Conservation (phyloP, 768 basidiomycete genomes). For the Boletus sp. region DNA sequence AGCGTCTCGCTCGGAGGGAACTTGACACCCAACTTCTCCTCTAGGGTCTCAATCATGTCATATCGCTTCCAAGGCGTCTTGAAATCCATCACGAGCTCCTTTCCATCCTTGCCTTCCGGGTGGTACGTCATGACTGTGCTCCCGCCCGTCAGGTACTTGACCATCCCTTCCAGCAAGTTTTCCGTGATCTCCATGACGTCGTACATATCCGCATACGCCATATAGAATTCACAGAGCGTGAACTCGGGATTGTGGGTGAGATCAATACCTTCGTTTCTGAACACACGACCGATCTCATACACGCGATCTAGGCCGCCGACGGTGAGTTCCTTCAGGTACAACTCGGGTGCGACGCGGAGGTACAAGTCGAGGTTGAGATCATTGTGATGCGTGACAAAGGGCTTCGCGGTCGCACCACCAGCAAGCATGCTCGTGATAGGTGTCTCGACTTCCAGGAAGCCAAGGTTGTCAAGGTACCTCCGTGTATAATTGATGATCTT, state of each 20-base stretch:
- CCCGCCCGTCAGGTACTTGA: constrained; percentile 80
- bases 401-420: constrained; percentile 97
- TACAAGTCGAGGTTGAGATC: constrained; percentile 95
- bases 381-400: constrained; percentile 98
- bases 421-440: constrained; percentile 97
- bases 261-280: constrained; percentile 98
- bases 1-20: constrained; percentile 93
- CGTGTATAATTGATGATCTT: constrained; percentile 91
- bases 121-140: constrained; percentile 80
- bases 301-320: constrained; percentile 98
- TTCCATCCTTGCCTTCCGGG: constrained; percentile 88
- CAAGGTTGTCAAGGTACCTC: constrained; percentile 82
- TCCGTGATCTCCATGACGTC: constrained; percentile 99
- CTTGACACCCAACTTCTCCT: constrained; percentile 86
- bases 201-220: constrained; percentile 99
- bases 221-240: constrained; percentile 99
- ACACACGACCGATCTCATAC: constrained; percentile 97
- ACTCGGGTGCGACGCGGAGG: constrained; percentile 95
- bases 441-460: constrained; percentile 98
- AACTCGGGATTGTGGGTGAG: constrained; percentile 99
- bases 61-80: constrained; percentile 95
- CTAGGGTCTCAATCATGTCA: constrained; percentile 96
- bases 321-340: constrained; percentile 96
- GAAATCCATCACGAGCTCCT: constrained; percentile 79
- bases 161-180: constrained; percentile 82